phyloP scores from a whole-genome alignment of 441 rosid genomes.

The Jatropha podagrica region DNA sequence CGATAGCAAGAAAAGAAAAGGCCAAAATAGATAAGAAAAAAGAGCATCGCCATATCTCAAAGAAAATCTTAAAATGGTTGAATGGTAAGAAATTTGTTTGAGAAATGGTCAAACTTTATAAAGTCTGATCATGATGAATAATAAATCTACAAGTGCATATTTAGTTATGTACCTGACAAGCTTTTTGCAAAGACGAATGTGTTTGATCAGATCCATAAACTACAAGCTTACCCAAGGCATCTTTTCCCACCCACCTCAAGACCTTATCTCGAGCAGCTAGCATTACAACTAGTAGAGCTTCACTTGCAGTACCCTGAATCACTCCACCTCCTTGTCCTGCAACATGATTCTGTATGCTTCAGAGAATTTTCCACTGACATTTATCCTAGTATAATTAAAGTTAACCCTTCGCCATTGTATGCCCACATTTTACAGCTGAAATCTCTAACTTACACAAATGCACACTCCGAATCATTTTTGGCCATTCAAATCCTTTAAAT shows the following conservation, averaged over 20 bases:
- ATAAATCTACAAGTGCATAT: neutral
- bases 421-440: constrained; percentile 5
- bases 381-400: neutral
- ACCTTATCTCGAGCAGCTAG: constrained; percentile 74
- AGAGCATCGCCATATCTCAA: neutral
- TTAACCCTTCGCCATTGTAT: neutral
- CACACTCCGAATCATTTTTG: no score
- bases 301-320: constrained; percentile 89
- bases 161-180: constrained; percentile 64
- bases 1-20: neutral
- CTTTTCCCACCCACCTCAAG: constrained; percentile 49
- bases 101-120: neutral
- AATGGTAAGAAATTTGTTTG: neutral
- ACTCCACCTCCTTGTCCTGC: constrained; percentile 90
- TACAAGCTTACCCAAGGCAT: constrained; percentile 60
- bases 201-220: constrained; percentile 89
- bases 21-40: neutral
- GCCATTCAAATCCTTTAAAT: no score
- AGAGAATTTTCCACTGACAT: neutral
- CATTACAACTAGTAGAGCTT: constrained; percentile 73
- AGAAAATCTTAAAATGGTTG: neutral
- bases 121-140: neutral
- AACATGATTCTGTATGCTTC: constrained; percentile 23
- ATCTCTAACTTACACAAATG: neutral
- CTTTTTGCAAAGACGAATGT: constrained; percentile 77